Percentiles rank a stretch among this genome's conserved stretches.
phyloP scores from a whole-genome alignment of 2,329 filamentous ascomycete genomes.

The Colletotrichum sublineola region DNA sequence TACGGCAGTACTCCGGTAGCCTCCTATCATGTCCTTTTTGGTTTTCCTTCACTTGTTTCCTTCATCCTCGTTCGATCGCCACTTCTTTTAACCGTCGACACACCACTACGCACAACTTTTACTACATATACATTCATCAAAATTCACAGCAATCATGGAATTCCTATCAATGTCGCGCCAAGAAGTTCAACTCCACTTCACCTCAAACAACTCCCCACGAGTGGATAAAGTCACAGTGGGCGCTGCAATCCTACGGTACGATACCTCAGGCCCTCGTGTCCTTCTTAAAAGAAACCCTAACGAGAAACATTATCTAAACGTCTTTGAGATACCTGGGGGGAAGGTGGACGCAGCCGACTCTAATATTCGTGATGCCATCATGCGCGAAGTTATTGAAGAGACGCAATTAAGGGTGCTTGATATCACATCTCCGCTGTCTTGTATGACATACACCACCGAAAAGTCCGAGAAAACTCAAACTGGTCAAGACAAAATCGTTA shows the following conservation, averaged over 20 bases:
- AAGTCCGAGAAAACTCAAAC: neutral
- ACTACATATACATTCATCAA: no score
- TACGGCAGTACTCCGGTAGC: no score
- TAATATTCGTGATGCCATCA: constrained; percentile 1
- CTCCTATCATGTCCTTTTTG: no score
- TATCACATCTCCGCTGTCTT: neutral
- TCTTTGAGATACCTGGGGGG: constrained; percentile 25
- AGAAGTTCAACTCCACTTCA: neutral
- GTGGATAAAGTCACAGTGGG: constrained; percentile 4
- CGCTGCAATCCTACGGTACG: neutral
- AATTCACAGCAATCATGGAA: neutral
- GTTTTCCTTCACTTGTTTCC: no score
- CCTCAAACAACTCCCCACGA: neutral
- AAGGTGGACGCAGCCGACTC: constrained; percentile 3
- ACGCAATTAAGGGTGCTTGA: constrained; percentile 2
- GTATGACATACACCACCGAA: neutral
- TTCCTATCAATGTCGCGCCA: neutral
- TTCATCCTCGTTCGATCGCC: no score
- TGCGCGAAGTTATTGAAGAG: constrained; percentile 24
- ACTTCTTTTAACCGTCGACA: no score
- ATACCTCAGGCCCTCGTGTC: neutral
- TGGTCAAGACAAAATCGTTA: neutral
- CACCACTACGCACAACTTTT: no score
- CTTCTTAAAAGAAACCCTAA: constrained; percentile 12
- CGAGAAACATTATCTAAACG: neutral